These are phyloP conservation scores for Echium plantagineum DNA, from an alignment of 257 asterid species.

Conservation along the genomic window DNA sequence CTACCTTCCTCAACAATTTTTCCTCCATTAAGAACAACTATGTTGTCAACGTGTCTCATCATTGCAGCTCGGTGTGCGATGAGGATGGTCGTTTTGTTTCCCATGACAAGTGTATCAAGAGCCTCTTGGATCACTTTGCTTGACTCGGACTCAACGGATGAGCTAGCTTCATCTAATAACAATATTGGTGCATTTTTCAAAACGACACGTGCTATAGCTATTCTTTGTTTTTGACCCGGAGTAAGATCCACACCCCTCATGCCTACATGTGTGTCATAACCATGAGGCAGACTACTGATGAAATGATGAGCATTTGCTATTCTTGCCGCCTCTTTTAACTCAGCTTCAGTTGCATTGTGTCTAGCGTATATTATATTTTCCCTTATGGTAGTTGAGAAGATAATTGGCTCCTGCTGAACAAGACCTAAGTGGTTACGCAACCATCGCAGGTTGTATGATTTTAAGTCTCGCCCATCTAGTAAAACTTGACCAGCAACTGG, in stretches of 20 bases:
- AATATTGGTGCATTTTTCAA: constrained; percentile 90
- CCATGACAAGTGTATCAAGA: constrained; percentile 88
- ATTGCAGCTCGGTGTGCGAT: constrained; percentile 96
- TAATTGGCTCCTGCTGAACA: constrained; percentile 95
- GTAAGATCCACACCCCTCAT: constrained; percentile 99
- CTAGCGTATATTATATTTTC: constrained; percentile 93
- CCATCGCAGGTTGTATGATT: constrained; percentile 89
- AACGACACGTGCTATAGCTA: constrained; percentile 88
- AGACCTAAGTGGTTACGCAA: constrained; percentile 95
- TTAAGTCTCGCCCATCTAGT: constrained; percentile 85
- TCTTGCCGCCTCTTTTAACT: constrained; percentile 98
- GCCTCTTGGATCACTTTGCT: constrained; percentile 97
- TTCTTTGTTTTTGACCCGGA: constrained; percentile 96
- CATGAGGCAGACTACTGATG: constrained; percentile 97
- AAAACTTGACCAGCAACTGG: constrained; percentile 90
- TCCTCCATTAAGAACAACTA: constrained; percentile 96
- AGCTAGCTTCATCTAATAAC: constrained; percentile 93
- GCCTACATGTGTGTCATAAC: constrained; percentile 98
- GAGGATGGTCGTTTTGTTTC: constrained; percentile 87
- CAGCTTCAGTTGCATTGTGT: constrained; percentile 99
- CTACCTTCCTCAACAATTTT: constrained; percentile 92
- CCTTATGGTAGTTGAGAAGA: constrained; percentile 86
- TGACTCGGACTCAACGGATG: constrained; percentile 91
- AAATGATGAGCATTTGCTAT: constrained; percentile 99
- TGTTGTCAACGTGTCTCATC: constrained; percentile 98